Evolutionary conservation across 495 filamentous ascomycete genomes (phyloP), one percentile per base, ranked within the genome.

Genomic region (Xylaria acuta): DNA sequence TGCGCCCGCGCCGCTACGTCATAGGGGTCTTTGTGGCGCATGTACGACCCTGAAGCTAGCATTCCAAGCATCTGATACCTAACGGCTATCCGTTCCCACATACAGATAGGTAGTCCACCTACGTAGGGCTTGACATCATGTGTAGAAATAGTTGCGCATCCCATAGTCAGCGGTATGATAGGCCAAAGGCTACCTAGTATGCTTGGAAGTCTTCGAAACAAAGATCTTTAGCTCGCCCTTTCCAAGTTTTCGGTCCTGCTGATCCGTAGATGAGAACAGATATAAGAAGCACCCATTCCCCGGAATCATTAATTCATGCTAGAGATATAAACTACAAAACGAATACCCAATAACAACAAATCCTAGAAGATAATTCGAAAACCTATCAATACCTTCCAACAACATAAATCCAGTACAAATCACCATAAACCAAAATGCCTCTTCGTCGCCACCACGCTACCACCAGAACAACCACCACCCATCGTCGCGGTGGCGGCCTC

Each of bases 381-480:
- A 5, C 54, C 14, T 20, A 59, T 34, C 54, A 8, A 59, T n/a
- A 59, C 14, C 22, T 53, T 27, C 22, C 11, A 51, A n/a, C 12
- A 34, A 36, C 54, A 34, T 5, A 32, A 59, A 36, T n/a, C n/a
- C 25, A 58, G 5, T 11, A 43, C 1, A n/a, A 53, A 67, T 25
- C 2, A 36, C 11, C 16, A 51, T 18, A 38, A 30, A 6, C 34
- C 58, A 60, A 60, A 9, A 60, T 60, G 58, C 58, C 58, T 38
- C 58, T 8, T 38, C 32, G 32, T 40, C 56, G 38, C 66, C 73
- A 74, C 49, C 68, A 75, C 72, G 71, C 71, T 40, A 75, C 77
- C 45, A 22, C 60, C 16, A 63, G 40, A 54, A 75, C 80, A 16
- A 75, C 74, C 38, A 69, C 77, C 36, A 72, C 78, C 77, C 45